Percentiles rank a stretch among this genome's conserved stretches.
These are phyloP conservation scores for Canavalia ensiformis DNA, from an alignment of 306 rosid species.

Conservation along the genomic window DNA sequence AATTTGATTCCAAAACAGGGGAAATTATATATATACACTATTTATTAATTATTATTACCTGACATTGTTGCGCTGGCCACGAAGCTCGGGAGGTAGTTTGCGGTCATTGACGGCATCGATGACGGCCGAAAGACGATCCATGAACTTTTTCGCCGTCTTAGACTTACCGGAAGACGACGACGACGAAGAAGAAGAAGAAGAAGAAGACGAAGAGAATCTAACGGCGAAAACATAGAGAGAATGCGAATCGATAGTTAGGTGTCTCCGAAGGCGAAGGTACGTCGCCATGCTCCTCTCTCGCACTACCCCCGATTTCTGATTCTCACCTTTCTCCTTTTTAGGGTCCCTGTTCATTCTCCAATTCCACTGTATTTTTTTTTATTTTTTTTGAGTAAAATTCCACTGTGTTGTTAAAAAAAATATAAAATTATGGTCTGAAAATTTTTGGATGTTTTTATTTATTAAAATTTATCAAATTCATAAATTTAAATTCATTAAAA, in stretches of 20 bases:
- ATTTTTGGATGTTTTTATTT: too few species aligned
- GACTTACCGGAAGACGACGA: conserved; percentile 57
- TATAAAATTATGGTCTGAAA: too few species aligned
- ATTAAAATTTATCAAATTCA: too few species aligned
- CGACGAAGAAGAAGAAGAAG: conserved; percentile 52
- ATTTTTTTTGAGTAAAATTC: too few species aligned
- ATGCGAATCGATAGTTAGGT: conserved; percentile 10
- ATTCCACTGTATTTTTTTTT: not conserved
- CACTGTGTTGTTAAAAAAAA: too few species aligned
- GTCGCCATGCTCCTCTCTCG: conserved; percentile 56
- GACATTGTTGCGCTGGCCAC: conserved; percentile 84
- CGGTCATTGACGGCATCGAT: conserved; percentile 85
- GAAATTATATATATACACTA: not conserved
- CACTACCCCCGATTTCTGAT: conserved; percentile 4
- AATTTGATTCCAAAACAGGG: not conserved
- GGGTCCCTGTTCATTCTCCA: not conserved
- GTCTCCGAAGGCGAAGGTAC: conserved; percentile 57
- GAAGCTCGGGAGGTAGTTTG: conserved; percentile 87
- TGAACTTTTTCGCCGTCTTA: conserved; percentile 67
- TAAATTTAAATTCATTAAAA: too few species aligned
- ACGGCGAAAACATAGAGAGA: conserved; percentile 39
- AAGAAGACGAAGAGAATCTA: conserved; percentile 51
- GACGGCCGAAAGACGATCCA: conserved; percentile 73
- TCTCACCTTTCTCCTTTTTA: not conserved
- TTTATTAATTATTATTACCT: conserved; percentile 53